Percentiles rank a stretch among this genome's conserved stretches.
Evolutionary conservation across 108 stramenopile species (phyloP).

Genomic region (Epipyxis sp.): DNA sequence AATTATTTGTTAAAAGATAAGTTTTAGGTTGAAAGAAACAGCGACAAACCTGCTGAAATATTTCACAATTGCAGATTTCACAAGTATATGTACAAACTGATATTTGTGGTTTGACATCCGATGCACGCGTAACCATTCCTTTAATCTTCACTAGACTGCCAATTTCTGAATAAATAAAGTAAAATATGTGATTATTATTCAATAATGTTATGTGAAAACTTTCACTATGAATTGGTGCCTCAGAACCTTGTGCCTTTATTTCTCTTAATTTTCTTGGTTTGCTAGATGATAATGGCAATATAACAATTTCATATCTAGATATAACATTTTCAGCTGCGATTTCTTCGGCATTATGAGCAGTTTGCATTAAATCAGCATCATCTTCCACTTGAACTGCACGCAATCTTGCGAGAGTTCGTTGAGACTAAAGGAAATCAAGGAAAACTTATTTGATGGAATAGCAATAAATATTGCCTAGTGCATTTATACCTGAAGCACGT

Average conservation of each 20-base stretch:
- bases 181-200: too few species aligned
- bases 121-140: constrained; percentile 86
- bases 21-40: too few species aligned
- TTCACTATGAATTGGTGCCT: too few species aligned
- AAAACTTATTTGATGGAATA: too few species aligned
- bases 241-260: constrained; percentile 8
- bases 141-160: constrained; percentile 80
- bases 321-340: constrained; percentile 38
- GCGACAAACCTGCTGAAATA: constrained; percentile 87
- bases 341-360: too few species aligned
- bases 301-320: constrained; percentile 41
- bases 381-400: background rate
- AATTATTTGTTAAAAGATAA: too few species aligned
- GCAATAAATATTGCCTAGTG: background rate
- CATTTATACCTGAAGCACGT: constrained; percentile 18
- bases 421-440: too few species aligned
- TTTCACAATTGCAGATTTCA: constrained; percentile 88
- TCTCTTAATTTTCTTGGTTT: constrained; percentile 37
- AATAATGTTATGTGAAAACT: too few species aligned
- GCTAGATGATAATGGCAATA: constrained; percentile 28
- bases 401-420: background rate
- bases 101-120: constrained; percentile 89
- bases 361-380: too few species aligned
- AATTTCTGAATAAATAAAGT: constrained; percentile 57
- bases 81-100: constrained; percentile 96